A percentile compares a stretch with the other conserved stretches of the same genome.
Evolutionary conservation across 345 rosid species (phyloP).

Genomic region (Orychophragmus violaceus): DNA sequence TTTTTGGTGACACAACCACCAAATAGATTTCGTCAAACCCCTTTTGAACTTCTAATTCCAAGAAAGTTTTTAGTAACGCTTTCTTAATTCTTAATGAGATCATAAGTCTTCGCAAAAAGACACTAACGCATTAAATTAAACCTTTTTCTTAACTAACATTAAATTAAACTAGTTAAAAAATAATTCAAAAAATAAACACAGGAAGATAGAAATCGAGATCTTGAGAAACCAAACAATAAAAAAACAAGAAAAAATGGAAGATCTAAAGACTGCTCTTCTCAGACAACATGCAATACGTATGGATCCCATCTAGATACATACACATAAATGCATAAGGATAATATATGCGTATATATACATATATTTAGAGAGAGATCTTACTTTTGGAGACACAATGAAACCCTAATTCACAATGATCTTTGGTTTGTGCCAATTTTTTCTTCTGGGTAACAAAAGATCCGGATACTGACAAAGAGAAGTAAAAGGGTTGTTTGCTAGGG

Average conservation of each 20-base stretch:
- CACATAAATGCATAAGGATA: background rate
- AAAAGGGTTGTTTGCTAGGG: background rate
- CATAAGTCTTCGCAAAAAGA: conserved; percentile 28
- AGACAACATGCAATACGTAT: conserved; percentile 13
- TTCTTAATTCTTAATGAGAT: conserved; percentile 10
- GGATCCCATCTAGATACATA: conserved; percentile 11
- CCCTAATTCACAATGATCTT: conserved; percentile 23
- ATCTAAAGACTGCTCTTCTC: conserved; percentile 15
- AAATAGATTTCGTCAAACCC: conserved; percentile 33
- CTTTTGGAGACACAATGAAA: conserved; percentile 17
- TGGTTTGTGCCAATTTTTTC: background rate
- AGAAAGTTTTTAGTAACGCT: conserved; percentile 26
- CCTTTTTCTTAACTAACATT: conserved; percentile 10
- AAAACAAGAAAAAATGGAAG: background rate
- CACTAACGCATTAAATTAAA: conserved; percentile 4
- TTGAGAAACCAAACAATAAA: background rate
- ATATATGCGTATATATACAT: background rate
- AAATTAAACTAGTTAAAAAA: background rate
- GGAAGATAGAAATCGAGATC: background rate
- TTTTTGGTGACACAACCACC: conserved; percentile 26
- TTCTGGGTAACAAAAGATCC: background rate
- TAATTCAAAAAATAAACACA: background rate
- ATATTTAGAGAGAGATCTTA: background rate
- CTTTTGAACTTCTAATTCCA: conserved; percentile 19
- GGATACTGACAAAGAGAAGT: background rate